phyloP scores from a whole-genome alignment of 2,329 filamentous ascomycete genomes.

The Penicillium sp. region DNA sequence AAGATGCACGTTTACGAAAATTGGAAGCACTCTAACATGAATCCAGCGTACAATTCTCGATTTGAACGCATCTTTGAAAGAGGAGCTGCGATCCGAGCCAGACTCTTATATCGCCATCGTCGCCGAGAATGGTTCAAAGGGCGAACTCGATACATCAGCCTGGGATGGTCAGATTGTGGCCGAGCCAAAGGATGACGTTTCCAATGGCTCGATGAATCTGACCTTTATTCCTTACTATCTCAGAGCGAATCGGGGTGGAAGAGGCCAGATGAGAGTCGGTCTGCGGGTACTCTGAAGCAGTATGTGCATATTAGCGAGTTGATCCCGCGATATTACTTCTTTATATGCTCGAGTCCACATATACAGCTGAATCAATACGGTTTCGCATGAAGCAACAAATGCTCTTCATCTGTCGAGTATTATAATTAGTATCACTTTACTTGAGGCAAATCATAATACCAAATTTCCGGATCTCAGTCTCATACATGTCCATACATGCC shows the following conservation, averaged over 20 bases:
- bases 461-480: no score
- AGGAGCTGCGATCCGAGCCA: constrained; percentile 21
- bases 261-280: constrained; percentile 60
- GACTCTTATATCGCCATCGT: constrained; percentile 26
- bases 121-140: constrained; percentile 25
- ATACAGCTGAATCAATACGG: no score
- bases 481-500: no score
- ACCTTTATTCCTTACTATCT: constrained; percentile 63
- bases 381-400: no score
- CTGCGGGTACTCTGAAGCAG: constrained; percentile 25
- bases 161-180: constrained; percentile 34
- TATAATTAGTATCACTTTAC: no score
- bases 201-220: constrained; percentile 42
- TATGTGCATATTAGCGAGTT: background rate
- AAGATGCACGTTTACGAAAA: background rate
- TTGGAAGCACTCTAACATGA: background rate
- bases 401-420: no score
- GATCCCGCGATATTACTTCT: no score
- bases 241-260: constrained; percentile 61
- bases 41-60: constrained; percentile 24
- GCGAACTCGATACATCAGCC: constrained; percentile 37
- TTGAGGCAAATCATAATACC: no score
- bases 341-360: no score
- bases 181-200: constrained; percentile 23
- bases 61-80: constrained; percentile 17